These are phyloP conservation scores for Saturnispora galanensis DNA, from an alignment of 805 yeast genomes.

Conservation along the genomic window DNA sequence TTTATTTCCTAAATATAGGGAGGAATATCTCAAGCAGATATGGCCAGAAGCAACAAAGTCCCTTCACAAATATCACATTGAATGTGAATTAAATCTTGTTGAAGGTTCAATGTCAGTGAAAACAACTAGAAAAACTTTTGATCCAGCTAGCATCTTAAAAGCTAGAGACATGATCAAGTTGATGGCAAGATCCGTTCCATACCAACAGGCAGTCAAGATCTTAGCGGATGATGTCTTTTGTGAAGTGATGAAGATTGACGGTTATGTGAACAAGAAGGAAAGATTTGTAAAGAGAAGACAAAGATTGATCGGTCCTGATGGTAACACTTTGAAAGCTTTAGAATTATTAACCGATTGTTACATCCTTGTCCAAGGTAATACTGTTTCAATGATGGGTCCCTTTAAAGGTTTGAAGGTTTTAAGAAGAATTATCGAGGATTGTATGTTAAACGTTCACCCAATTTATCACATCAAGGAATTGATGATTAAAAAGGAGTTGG, in stretches of 20 bases:
- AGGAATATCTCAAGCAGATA: constrained; percentile 72
- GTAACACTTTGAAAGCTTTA: constrained; percentile 91
- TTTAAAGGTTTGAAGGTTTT: constrained; percentile 85
- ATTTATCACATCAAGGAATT: constrained; percentile 94
- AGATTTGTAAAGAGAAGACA: constrained; percentile 93
- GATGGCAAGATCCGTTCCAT: constrained; percentile 91
- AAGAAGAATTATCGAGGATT: constrained; percentile 92
- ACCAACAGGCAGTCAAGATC: constrained; percentile 90
- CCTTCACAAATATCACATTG: constrained; percentile 60
- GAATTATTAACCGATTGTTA: constrained; percentile 94
- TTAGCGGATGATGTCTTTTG: constrained; percentile 89
- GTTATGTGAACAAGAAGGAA: constrained; percentile 80
- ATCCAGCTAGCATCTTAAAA: constrained; percentile 86
- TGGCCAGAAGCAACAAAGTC: constrained; percentile 92
- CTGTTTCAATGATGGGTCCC: constrained; percentile 96
- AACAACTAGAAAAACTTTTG: constrained; percentile 91
- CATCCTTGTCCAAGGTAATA: constrained; percentile 92
- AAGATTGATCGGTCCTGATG: constrained; percentile 92
- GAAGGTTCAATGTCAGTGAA: constrained; percentile 97
- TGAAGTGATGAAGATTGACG: constrained; percentile 93
- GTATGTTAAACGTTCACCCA: constrained; percentile 96
- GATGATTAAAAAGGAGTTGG: constrained; percentile 93
- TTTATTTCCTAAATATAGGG: constrained; percentile 93
- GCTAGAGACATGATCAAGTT: constrained; percentile 93
- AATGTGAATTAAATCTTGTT: constrained; percentile 80